These are phyloP conservation scores for Tylopilus cervinicoccineus DNA, from an alignment of 768 basidiomycete genomes.

Conservation along the genomic window DNA sequence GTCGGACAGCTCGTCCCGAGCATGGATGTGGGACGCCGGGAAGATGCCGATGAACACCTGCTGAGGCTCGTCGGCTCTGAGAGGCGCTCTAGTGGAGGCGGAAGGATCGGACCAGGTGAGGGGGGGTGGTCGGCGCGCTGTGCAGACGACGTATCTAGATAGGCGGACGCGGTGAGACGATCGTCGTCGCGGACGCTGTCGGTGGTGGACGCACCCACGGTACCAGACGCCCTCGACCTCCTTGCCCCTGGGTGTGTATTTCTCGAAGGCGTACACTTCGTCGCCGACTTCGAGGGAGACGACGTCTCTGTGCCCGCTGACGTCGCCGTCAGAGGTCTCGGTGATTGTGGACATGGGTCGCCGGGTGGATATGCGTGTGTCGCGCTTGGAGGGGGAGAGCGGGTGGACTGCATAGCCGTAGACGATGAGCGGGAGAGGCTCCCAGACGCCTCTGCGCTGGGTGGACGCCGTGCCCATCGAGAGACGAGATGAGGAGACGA, in stretches of 20 bases:
- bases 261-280: conserved; percentile 96
- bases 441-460: conserved; percentile 49
- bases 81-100: conserved; percentile 40
- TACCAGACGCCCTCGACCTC: conserved; percentile 87
- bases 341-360: conserved; percentile 41
- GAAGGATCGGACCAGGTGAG: conserved; percentile 66
- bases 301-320: conserved; percentile 64
- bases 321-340: conserved; percentile 53
- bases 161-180: not conserved
- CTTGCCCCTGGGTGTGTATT: conserved; percentile 69
- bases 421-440: conserved; percentile 68
- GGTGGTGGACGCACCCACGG: conserved; percentile 67
- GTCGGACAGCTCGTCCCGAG: conserved; percentile 83
- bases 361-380: conserved; percentile 55
- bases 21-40: conserved; percentile 82
- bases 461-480: conserved; percentile 20
- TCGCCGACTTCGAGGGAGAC: conserved; percentile 92
- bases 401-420: conserved; percentile 92
- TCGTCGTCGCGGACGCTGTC: not conserved
- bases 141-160: conserved; percentile 79
- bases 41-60: conserved; percentile 95
- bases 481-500: not conserved
- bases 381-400: conserved; percentile 68
- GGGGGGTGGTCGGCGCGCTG: conserved; percentile 63
- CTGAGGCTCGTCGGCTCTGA: conserved; percentile 70